Percentiles rank a stretch among this genome's conserved stretches.
Conservation (phyloP, 306 rosid species). For the Geum urbanum region DNA sequence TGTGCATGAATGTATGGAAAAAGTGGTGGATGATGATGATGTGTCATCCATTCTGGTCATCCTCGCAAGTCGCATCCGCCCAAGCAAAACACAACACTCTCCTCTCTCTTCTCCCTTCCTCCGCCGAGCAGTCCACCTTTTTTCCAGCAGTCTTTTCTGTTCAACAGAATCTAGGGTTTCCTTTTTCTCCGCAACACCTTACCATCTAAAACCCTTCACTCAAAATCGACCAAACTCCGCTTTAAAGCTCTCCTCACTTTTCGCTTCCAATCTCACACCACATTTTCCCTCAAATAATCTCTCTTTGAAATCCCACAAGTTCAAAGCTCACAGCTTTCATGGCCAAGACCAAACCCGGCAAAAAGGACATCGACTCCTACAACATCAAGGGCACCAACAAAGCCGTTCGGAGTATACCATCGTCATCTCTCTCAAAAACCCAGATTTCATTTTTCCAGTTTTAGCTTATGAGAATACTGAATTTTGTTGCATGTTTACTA, state of each 20-base stretch:
- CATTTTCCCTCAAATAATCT: constrained; percentile 8
- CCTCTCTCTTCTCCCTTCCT: constrained; percentile 6
- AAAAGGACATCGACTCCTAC: constrained; percentile 64
- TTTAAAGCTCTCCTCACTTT: neutral
- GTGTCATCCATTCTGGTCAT: constrained; percentile 39
- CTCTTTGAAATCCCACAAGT: neutral
- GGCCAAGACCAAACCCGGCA: constrained; percentile 62
- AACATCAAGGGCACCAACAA: constrained; percentile 63
- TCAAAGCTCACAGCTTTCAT: constrained; percentile 26
- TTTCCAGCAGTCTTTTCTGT: neutral
- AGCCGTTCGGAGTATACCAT: constrained; percentile 44
- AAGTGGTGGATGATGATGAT: constrained; percentile 23
- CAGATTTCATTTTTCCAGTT: constrained; percentile 19
- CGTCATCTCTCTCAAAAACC: constrained; percentile 24
- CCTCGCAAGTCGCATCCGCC: constrained; percentile 24
- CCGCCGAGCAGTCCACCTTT: neutral
- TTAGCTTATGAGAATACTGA: constrained; percentile 7
- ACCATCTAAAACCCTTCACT: constrained; percentile 9
- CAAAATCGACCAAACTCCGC: constrained; percentile 8
- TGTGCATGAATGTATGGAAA: constrained; percentile 20
- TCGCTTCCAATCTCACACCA: neutral
- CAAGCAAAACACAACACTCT: constrained; percentile 21
- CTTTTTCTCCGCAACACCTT: constrained; percentile 8
- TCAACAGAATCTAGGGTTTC: constrained; percentile 35
- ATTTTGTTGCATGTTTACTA: neutral